A percentile compares a stretch with the other conserved stretches of the same genome.
Evolutionary conservation across 2,329 filamentous ascomycete genomes (phyloP).

Genomic region (Paecilomyces dactylethromorphus): DNA sequence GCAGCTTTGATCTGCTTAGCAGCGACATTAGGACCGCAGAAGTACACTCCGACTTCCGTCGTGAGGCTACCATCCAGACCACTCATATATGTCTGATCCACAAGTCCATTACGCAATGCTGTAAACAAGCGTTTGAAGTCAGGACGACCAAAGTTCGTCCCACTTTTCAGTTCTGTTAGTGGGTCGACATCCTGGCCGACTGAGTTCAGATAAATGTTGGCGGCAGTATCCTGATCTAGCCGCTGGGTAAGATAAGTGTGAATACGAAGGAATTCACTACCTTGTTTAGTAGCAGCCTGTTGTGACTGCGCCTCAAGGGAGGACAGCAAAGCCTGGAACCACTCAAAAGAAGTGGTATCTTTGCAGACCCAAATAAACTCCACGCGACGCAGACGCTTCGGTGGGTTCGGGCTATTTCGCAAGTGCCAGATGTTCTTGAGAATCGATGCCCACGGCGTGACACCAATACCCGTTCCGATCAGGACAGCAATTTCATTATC

Average conservation of each 20-base stretch:
- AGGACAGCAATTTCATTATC: conserved; percentile 76
- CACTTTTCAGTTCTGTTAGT: conserved; percentile 78
- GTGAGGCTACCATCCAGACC: conserved; percentile 69
- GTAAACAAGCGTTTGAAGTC: conserved; percentile 77
- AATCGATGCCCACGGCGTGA: conserved; percentile 81
- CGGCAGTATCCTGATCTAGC: conserved; percentile 82
- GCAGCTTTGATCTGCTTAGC: conserved; percentile 82
- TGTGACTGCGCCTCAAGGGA: conserved; percentile 84
- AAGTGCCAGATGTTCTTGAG: conserved; percentile 98
- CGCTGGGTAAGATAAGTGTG: conserved; percentile 96
- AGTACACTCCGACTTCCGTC: conserved; percentile 93
- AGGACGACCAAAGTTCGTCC: conserved; percentile 91
- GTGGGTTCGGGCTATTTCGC: conserved; percentile 82
- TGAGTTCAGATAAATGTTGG: conserved; percentile 95
- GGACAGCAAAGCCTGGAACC: conserved; percentile 92
- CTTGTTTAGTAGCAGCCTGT: conserved; percentile 54
- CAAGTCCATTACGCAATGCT: conserved; percentile 80
- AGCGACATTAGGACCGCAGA: conserved; percentile 78
- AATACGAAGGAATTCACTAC: conserved; percentile 82
- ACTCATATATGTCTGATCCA: conserved; percentile 76
- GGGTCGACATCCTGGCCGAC: conserved; percentile 85
- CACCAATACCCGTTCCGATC: conserved; percentile 76
- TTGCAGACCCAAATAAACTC: conserved; percentile 99
- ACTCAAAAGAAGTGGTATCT: conserved; percentile 92
- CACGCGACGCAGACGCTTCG: conserved; percentile 80